These are phyloP conservation scores for Zygosaccharomyces gambellarensis DNA, from an alignment of 805 yeast species.

Conservation along the genomic window DNA sequence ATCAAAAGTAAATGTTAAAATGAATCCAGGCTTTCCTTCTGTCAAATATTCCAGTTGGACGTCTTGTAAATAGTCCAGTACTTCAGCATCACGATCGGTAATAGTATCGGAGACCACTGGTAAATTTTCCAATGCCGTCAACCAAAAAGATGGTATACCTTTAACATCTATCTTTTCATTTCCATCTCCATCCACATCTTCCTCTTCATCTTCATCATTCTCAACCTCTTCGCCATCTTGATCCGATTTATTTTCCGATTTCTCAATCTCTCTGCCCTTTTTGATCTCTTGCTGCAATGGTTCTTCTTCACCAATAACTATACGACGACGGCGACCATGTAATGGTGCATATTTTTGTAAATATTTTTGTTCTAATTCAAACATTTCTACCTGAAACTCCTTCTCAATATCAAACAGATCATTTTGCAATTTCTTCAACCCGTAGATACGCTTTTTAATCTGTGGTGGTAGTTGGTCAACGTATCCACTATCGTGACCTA, in stretches of 20 bases:
- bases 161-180: conserved; percentile 43
- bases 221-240: conserved; percentile 40
- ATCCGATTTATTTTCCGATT: conserved; percentile 35
- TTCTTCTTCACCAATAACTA: conserved; percentile 67
- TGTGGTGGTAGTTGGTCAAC: conserved; percentile 66
- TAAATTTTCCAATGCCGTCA: conserved; percentile 88
- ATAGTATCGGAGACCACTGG: conserved; percentile 76
- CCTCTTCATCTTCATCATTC: conserved; percentile 40
- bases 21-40: conserved; percentile 68
- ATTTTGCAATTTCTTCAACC: conserved; percentile 75
- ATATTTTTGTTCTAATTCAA: conserved; percentile 79
- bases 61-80: conserved; percentile 62
- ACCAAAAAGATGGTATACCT: conserved; percentile 95
- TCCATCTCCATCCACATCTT: conserved; percentile 42
- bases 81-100: conserved; percentile 85
- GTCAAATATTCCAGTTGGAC: conserved; percentile 74
- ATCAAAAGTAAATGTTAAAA: conserved; percentile 73
- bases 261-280: conserved; percentile 68
- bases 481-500: conserved; percentile 86
- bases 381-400: conserved; percentile 83
- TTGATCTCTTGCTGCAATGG: conserved; percentile 76
- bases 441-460: conserved; percentile 72
- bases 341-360: conserved; percentile 69
- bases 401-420: conserved; percentile 80
- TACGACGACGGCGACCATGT: conserved; percentile 63